Base-by-base conservation (phyloP, 306 rosid species). In the Cyclanthera cordifolia region DNA sequence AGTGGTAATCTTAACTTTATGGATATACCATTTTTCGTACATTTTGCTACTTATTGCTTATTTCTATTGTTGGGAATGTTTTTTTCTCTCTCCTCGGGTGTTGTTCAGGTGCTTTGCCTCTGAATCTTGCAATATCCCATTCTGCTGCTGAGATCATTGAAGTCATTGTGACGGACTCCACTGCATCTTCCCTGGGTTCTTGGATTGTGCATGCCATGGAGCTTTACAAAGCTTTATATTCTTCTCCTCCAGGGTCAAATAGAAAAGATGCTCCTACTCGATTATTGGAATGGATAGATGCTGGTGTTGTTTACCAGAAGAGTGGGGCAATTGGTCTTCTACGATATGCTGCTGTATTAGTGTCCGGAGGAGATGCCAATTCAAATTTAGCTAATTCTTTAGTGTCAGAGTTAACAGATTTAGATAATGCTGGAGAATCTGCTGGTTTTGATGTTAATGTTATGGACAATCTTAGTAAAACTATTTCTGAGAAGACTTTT, bases 61-160 rank as follows among this genome's bases (percentile, higher is more conserved):
- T 8, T 47, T 70, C n/a, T 51, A 20, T 69, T 13, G 8, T 27
- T 45, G 23, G 24, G 24, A 47, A 67, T 37, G 23, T 27, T 48
- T 45, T 7, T 46, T 67, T 12, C 41, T 21, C 10, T 9, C 10
- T 8, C 28, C 27, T 70, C 66, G 47, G 23, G 69, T 59, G 41
- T 69, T 69, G 19, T 80, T 73, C 96, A 93, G 99, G 95, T 73
- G 90, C 93, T 59, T 81, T 86, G 72, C 86, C 95, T 3, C 78
- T 85, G 73, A 90, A 84, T 81, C 89, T 93, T 53, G 95, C 95
- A 41, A 86, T 93, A 76, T 87, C 89, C 78, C 96, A 93, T 79
- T 85, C 99, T 20, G 96, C 85, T 78, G 96, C 99, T 50, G 99
- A 93, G 91, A 90, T 93, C 52, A 86, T 93, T 87, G 96, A 93